Conservation (phyloP, 1,139 yeast genomes). For the Yamadazyma pseudoaaseri region DNA sequence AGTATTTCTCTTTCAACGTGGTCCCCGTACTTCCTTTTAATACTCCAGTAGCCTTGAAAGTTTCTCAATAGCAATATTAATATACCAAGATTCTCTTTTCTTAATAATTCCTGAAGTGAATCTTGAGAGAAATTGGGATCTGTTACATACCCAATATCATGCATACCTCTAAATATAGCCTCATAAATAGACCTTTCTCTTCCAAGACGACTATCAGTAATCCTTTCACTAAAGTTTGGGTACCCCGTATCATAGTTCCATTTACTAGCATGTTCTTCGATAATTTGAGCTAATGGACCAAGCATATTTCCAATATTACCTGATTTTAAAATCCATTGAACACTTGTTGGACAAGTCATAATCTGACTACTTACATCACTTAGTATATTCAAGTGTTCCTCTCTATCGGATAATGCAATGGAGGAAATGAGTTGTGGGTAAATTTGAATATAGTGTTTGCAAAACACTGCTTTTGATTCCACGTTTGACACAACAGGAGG, state of each 20-base stretch:
- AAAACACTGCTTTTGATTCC: conserved; percentile 44
- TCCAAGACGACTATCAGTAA: conserved; percentile 8
- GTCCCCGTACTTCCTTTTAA: conserved; percentile 61
- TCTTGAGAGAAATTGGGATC: conserved; percentile 28
- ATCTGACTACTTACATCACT: conserved; percentile 59
- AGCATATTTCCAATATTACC: conserved; percentile 41
- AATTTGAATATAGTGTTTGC: conserved; percentile 52
- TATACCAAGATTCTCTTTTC: conserved; percentile 32
- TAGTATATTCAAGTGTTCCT: conserved; percentile 56
- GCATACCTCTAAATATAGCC: conserved; percentile 35
- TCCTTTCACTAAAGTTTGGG: conserved; percentile 27
- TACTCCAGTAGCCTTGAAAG: conserved; percentile 59
- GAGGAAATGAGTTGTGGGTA: conserved; percentile 54
- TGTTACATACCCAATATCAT: conserved; percentile 44
- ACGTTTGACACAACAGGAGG: conserved; percentile 55
- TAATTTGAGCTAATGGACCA: conserved; percentile 46
- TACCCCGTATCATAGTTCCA: conserved; percentile 28
- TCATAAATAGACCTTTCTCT: conserved; percentile 24
- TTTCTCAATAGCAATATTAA: conserved; percentile 42
- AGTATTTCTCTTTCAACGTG: conserved; percentile 61
- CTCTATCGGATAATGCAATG: conserved; percentile 57
- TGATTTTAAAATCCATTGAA: conserved; percentile 37
- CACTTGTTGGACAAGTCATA: conserved; percentile 63
- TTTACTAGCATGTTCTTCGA: conserved; percentile 36
- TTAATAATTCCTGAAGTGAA: conserved; percentile 23